These are phyloP conservation scores for Solioccasus polychromus DNA, from an alignment of 768 basidiomycete species.

Conservation along the genomic window DNA sequence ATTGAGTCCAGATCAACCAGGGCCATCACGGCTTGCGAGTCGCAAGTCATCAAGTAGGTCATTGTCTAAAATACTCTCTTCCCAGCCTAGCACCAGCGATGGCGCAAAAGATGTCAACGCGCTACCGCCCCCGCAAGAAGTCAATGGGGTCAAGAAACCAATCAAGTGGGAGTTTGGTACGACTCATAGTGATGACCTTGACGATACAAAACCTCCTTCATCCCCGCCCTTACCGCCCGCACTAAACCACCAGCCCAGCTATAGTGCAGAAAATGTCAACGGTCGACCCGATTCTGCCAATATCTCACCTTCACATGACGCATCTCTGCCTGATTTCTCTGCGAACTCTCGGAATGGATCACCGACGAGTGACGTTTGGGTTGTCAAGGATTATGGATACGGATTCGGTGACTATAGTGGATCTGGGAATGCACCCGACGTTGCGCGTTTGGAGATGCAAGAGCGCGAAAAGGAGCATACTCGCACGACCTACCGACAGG, in stretches of 20 bases:
- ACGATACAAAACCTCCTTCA: slow-evolving; percentile 1
- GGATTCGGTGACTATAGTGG: slow-evolving; percentile 54
- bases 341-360: slow-evolving; percentile 14
- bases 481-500: slow-evolving; percentile 9
- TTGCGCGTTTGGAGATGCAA: slow-evolving; percentile 29
- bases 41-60: slow-evolving; percentile 26
- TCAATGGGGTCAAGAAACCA: slow-evolving; percentile 13
- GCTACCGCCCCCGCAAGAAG: slow-evolving; percentile 1
- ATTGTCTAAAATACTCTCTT: slow-evolving; percentile 8
- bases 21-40: slow-evolving; percentile 22
- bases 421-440: slow-evolving; percentile 30
- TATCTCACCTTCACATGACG: background rate
- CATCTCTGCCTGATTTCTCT: slow-evolving; percentile 2
- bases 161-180: slow-evolving; percentile 61
- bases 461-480: slow-evolving; percentile 24
- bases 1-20: slow-evolving; percentile 36
- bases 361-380: slow-evolving; percentile 39
- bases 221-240: background rate
- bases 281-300: background rate
- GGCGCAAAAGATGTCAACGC: background rate
- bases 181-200: slow-evolving; percentile 22
- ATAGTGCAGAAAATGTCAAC: background rate
- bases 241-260: background rate
- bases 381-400: slow-evolving; percentile 61
- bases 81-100: slow-evolving; percentile 1